These are phyloP conservation scores for Hypoxylon sp. DNA, from an alignment of 2,329 filamentous ascomycete genomes.

Conservation along the genomic window DNA sequence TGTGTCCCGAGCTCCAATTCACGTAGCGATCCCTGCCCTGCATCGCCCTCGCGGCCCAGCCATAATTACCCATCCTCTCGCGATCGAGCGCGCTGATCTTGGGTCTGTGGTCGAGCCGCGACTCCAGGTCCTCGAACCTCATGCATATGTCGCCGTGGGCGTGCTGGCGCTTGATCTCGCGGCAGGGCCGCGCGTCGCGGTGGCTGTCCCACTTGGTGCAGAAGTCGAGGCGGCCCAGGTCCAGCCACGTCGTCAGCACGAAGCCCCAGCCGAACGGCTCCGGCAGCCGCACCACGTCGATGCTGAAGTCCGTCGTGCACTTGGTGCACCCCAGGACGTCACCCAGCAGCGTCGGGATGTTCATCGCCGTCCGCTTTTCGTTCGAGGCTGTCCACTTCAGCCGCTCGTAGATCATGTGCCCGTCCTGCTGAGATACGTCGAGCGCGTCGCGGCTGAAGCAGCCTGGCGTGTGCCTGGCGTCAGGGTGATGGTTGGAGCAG, in stretches of 20 bases:
- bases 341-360: constrained; percentile 38
- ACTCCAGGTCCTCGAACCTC: constrained; percentile 43
- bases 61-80: constrained; percentile 45
- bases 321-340: constrained; percentile 40
- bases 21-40: constrained; percentile 37
- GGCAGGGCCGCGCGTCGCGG: constrained; percentile 36
- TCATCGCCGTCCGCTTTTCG: constrained; percentile 26
- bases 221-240: constrained; percentile 46
- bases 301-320: constrained; percentile 47
- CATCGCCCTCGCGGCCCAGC: constrained; percentile 38
- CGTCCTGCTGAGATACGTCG: constrained; percentile 43
- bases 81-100: constrained; percentile 35
- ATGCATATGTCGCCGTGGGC: constrained; percentile 39
- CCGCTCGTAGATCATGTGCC: constrained; percentile 43
- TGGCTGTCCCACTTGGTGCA: constrained; percentile 48
- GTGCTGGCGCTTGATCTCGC: constrained; percentile 26
- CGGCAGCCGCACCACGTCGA: constrained; percentile 45
- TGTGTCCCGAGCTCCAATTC: constrained; percentile 42
- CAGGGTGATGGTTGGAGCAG: constrained; percentile 12
- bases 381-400: constrained; percentile 32
- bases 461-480: constrained; percentile 12
- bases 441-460: constrained; percentile 40
- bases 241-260: constrained; percentile 47
- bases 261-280: constrained; percentile 50
- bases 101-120: constrained; percentile 27